phyloP scores from a whole-genome alignment of 2,329 filamentous ascomycete species.

The Phaeophleospora eucalypticola region DNA sequence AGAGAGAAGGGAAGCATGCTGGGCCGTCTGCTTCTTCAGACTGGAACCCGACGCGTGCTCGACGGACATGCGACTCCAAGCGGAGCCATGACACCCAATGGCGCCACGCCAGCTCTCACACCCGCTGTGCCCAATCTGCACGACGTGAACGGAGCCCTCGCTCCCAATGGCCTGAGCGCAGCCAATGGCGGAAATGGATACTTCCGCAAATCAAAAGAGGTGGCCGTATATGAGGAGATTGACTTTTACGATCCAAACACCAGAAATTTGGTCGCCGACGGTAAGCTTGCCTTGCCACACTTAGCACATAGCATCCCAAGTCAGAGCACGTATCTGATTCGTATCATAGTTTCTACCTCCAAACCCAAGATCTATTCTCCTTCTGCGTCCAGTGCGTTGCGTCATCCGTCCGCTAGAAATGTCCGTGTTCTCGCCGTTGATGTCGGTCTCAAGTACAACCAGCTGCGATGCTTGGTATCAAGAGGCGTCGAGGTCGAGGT shows the following conservation, averaged over 20 bases:
- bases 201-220: constrained; percentile 30
- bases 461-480: constrained; percentile 85
- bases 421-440: constrained; percentile 89
- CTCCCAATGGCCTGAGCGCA: constrained; percentile 27
- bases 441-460: constrained; percentile 98
- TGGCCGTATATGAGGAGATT: constrained; percentile 63
- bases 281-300: constrained; percentile 53
- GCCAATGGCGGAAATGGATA: constrained; percentile 34
- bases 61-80: constrained; percentile 31
- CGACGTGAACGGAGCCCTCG: constrained; percentile 24
- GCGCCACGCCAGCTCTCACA: constrained; percentile 35
- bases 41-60: constrained; percentile 38
- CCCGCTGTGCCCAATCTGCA: constrained; percentile 34
- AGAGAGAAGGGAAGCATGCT: constrained; percentile 94
- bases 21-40: constrained; percentile 78
- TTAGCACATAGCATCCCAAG: constrained; percentile 21
- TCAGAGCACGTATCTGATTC: constrained; percentile 26
- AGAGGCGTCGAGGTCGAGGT: constrained; percentile 91
- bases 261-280: constrained; percentile 89
- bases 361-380: constrained; percentile 82
- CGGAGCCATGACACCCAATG: constrained; percentile 26
- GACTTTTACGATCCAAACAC: constrained; percentile 91
- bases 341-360: constrained; percentile 74
- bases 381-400: constrained; percentile 64
- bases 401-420: constrained; percentile 81